Evolutionary conservation across 1,284 basidiomycete species (phyloP).

Genomic region (Somion occarium): DNA sequence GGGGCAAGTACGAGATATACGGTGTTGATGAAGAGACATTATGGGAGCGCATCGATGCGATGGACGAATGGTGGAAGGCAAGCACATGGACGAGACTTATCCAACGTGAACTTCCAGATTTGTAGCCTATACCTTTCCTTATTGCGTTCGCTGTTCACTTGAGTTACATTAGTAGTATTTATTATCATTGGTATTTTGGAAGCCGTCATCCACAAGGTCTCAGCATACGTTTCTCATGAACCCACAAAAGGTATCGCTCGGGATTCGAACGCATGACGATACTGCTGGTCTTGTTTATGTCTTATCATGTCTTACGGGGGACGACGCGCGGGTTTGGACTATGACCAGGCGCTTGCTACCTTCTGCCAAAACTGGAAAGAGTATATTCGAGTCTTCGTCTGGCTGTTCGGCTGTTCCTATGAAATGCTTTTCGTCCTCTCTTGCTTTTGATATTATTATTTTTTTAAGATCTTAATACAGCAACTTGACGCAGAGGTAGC

Average conservation of each 20-base stretch:
- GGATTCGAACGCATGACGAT: neutral
- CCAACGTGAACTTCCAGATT: constrained; percentile 83
- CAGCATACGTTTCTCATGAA: neutral
- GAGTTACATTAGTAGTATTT: neutral
- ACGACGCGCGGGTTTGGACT: too few species aligned
- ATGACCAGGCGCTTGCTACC: too few species aligned
- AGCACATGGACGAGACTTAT: constrained; percentile 84
- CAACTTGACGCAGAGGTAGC: too few species aligned
- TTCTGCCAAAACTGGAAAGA: too few species aligned
- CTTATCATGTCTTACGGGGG: too few species aligned
- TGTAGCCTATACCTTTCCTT: constrained; percentile 34
- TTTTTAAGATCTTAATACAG: too few species aligned
- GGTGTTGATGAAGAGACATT: constrained; percentile 80
- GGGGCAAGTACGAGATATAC: constrained; percentile 85
- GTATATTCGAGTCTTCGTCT: too few species aligned
- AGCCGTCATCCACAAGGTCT: neutral
- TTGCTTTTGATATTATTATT: too few species aligned
- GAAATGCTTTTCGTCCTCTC: too few species aligned
- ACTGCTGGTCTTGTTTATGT: too few species aligned
- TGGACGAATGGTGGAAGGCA: constrained; percentile 94
- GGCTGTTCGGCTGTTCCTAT: too few species aligned
- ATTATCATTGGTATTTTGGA: neutral
- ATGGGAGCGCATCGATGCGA: constrained; percentile 72
- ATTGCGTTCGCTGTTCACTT: neutral
- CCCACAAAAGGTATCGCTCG: neutral